These are phyloP conservation scores for Fraxinus xanthoxyloides DNA, from an alignment of 305 asterid species.

Conservation along the genomic window DNA sequence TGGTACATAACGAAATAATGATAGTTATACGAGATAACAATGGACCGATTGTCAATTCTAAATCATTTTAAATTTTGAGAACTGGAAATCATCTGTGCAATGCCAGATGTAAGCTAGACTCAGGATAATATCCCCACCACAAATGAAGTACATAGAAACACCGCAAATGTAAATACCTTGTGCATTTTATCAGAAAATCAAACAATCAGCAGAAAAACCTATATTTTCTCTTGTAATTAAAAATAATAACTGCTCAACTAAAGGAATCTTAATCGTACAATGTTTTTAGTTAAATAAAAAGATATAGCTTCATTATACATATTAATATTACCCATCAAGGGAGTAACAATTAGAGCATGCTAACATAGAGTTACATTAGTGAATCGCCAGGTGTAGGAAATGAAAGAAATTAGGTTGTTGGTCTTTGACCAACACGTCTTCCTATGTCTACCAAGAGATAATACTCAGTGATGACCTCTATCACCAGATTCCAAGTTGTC, in stretches of 20 bases:
- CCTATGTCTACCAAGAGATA: not conserved
- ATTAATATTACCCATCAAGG: not conserved
- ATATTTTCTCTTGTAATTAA: not conserved
- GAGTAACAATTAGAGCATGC: not conserved
- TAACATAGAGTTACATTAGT: not conserved
- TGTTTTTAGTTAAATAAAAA: not conserved
- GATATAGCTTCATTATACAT: not conserved
- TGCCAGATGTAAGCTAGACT: not conserved
- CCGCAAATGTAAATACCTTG: not conserved
- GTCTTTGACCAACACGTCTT: not conserved
- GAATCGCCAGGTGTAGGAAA: not conserved
- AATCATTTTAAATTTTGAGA: not conserved
- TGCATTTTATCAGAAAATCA: not conserved
- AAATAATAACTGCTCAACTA: not conserved
- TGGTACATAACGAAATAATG: not conserved
- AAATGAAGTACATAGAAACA: not conserved
- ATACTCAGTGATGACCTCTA: not conserved
- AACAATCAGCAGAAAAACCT: not conserved
- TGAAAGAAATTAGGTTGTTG: not conserved
- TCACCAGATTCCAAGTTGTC: not conserved
- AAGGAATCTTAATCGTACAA: not conserved
- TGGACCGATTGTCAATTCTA: not conserved
- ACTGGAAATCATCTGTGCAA: not conserved
- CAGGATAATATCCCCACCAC: not conserved
- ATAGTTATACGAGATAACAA: not conserved